A percentile compares a stretch with the other conserved stretches of the same genome.
Conservation (phyloP, 805 yeast species). For the Sugiyamaella chiloensis region DNA sequence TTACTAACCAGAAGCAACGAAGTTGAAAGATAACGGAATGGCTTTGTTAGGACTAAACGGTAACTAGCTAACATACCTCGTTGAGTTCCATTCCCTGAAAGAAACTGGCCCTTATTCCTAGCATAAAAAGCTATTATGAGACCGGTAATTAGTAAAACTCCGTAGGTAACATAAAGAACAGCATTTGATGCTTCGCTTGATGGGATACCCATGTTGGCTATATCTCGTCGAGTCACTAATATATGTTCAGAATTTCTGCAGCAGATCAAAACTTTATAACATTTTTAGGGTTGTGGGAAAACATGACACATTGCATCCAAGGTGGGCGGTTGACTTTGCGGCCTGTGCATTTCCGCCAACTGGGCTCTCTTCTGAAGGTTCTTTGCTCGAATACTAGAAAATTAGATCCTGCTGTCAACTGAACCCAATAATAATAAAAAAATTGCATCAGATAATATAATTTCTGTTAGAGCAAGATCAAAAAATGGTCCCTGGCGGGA, state of each 20-base stretch:
- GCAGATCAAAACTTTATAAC: too few relatives aligned
- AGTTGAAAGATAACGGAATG: slow-evolving; percentile 78
- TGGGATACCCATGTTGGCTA: slow-evolving; percentile 37
- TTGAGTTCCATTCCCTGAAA: slow-evolving; percentile 79
- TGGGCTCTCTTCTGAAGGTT: too few relatives aligned
- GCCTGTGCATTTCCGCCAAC: too few relatives aligned
- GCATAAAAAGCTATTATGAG: slow-evolving; percentile 57
- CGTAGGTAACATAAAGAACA: slow-evolving; percentile 59
- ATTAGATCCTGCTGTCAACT: too few relatives aligned
- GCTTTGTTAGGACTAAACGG: slow-evolving; percentile 21
- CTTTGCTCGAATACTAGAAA: too few relatives aligned
- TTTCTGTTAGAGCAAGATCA: too few relatives aligned
- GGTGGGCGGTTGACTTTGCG: too few relatives aligned
- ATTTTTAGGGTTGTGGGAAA: too few relatives aligned
- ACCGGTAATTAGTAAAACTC: slow-evolving; percentile 50
- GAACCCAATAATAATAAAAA: too few relatives aligned
- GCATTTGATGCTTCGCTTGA: slow-evolving; percentile 60
- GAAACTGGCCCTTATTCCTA: slow-evolving; percentile 52
- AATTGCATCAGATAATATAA: background rate
- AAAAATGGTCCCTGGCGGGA: slow-evolving; percentile 17
- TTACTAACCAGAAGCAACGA: slow-evolving; percentile 83
- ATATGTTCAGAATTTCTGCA: too few relatives aligned
- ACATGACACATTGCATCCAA: too few relatives aligned
- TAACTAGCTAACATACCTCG: slow-evolving; percentile 40
- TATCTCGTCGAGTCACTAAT: too few relatives aligned